Conservation (phyloP, 257 asterid genomes). For the Schizonepeta tenuifolia region DNA sequence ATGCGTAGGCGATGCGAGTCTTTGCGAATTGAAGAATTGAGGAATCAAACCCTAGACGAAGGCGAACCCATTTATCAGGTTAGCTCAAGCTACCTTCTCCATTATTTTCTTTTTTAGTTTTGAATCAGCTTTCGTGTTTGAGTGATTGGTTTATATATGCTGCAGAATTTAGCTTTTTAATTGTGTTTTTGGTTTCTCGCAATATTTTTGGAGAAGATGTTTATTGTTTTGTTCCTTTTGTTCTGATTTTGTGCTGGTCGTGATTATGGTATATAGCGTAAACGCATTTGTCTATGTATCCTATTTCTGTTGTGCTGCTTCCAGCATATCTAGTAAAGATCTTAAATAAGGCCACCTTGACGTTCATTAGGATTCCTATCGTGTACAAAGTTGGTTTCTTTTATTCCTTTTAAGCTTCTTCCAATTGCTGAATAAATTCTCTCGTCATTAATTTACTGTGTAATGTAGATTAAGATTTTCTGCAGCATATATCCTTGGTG, state of each 20-base stretch:
- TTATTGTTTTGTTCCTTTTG: not conserved
- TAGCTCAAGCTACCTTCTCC: constrained; percentile 32
- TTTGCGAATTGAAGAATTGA: constrained; percentile 30
- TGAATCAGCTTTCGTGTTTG: constrained; percentile 16
- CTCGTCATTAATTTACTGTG: not conserved
- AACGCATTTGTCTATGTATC: not conserved
- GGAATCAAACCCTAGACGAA: constrained; percentile 46
- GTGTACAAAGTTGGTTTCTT: not conserved
- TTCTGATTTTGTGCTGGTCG: not conserved
- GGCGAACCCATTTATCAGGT: constrained; percentile 38
- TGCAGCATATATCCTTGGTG: constrained; percentile 5
- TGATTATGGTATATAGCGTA: constrained; percentile 2
- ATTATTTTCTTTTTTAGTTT: not conserved
- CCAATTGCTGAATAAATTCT: not conserved
- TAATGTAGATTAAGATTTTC: not conserved
- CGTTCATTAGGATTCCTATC: not conserved
- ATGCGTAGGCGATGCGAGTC: constrained; percentile 9
- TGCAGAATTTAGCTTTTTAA: constrained; percentile 14
- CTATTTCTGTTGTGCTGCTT: not conserved
- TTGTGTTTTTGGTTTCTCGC: constrained; percentile 29
- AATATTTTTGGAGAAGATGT: not conserved
- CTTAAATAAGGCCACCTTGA: too few relatives aligned
- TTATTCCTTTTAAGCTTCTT: not conserved
- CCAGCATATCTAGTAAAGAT: not conserved
- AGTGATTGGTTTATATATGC: constrained; percentile 6